A percentile compares a stretch with the other conserved stretches of the same genome.
Evolutionary conservation across 2,329 filamentous ascomycete species (phyloP).

Genomic region (Aspergillus sojae): DNA sequence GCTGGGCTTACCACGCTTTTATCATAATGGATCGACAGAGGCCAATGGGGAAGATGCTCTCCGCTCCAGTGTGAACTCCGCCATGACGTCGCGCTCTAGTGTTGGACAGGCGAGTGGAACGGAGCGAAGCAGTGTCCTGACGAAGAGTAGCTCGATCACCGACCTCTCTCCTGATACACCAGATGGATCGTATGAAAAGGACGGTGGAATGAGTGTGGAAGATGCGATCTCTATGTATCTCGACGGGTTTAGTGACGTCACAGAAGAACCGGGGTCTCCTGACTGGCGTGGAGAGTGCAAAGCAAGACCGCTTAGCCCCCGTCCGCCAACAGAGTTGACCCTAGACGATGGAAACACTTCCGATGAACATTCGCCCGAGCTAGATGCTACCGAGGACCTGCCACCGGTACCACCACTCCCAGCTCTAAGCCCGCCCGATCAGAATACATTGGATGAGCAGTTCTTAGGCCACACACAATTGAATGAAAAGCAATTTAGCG

Average conservation of each 20-base stretch:
- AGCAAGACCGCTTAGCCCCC: constrained; percentile 31
- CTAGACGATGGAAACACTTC: constrained; percentile 29
- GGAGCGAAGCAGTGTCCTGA: constrained; percentile 79
- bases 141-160: constrained; percentile 75
- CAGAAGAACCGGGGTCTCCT: constrained; percentile 39
- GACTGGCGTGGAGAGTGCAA: constrained; percentile 36
- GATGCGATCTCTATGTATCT: constrained; percentile 65
- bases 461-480: constrained; percentile 16
- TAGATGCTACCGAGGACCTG: constrained; percentile 23
- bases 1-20: constrained; percentile 34
- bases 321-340: constrained; percentile 30
- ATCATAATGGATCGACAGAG: constrained; percentile 35
- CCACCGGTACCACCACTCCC: constrained; percentile 25
- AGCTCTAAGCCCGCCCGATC: constrained; percentile 8
- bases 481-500: constrained; percentile 7
- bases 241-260: constrained; percentile 56
- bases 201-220: constrained; percentile 59
- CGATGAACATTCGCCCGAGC: constrained; percentile 22
- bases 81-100: constrained; percentile 62
- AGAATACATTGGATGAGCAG: constrained; percentile 18
- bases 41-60: constrained; percentile 36
- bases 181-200: constrained; percentile 63
- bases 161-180: constrained; percentile 63
- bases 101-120: constrained; percentile 64
- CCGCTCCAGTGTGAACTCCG: constrained; percentile 63